Evolutionary conservation across 208 protist genomes (phyloP).

Genomic region (Angomonas desouzai): DNA sequence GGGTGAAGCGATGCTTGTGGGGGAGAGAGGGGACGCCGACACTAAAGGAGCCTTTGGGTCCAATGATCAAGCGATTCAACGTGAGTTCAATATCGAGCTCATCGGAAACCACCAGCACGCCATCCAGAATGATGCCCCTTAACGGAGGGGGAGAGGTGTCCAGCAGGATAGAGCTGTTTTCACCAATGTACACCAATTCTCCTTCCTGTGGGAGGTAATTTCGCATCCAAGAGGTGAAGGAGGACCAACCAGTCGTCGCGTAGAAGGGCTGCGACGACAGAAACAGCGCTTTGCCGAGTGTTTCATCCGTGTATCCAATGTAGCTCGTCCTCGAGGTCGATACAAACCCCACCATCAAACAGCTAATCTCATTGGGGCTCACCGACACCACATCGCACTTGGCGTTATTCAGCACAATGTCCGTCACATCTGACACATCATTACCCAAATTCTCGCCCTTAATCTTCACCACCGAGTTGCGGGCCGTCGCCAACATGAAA

Average conservation of each 20-base stretch:
- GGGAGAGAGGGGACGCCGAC: slow-evolving; percentile 24
- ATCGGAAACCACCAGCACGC: slow-evolving; percentile 39
- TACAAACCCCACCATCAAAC: slow-evolving; percentile 25
- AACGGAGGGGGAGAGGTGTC: slow-evolving; percentile 33
- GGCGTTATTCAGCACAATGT: slow-evolving; percentile 27
- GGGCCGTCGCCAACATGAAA: slow-evolving; percentile 18
- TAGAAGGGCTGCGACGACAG: slow-evolving; percentile 32
- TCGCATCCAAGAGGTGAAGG: slow-evolving; percentile 35
- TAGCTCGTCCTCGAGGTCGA: slow-evolving; percentile 16
- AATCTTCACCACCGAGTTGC: slow-evolving; percentile 16
- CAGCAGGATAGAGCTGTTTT: slow-evolving; percentile 29
- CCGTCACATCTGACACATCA: slow-evolving; percentile 16
- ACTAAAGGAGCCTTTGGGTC: slow-evolving; percentile 23
- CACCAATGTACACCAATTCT: slow-evolving; percentile 20
- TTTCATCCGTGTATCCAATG: slow-evolving; percentile 16
- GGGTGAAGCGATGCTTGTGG: slow-evolving; percentile 22
- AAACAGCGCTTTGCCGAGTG: slow-evolving; percentile 23
- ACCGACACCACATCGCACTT: slow-evolving; percentile 22
- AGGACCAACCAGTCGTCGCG: slow-evolving; percentile 36
- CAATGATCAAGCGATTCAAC: slow-evolving; percentile 20
- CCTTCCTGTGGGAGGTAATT: slow-evolving; percentile 19
- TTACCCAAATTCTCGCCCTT: slow-evolving; percentile 27
- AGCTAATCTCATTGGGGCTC: slow-evolving; percentile 22
- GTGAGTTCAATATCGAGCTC: slow-evolving; percentile 25
- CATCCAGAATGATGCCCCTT: slow-evolving; percentile 23